These are phyloP conservation scores for Sedum album DNA, from an alignment of 164 flowering plant species.

Conservation along the genomic window DNA sequence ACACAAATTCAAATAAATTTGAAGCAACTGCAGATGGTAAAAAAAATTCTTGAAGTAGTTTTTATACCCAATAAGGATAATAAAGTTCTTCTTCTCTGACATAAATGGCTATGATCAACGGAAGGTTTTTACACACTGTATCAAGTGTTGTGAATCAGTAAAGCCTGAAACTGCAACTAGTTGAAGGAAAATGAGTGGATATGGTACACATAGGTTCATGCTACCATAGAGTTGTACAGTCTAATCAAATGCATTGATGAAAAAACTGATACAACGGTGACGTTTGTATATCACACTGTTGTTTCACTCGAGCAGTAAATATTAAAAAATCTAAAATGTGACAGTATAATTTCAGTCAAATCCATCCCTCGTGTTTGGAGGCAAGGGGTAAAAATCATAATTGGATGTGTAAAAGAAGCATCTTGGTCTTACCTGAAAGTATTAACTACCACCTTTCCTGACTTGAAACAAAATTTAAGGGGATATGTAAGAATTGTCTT, in stretches of 20 bases:
- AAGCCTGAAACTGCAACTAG: background rate
- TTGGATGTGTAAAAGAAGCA: background rate
- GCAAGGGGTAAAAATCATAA: too few relatives aligned
- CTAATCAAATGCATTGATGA: background rate
- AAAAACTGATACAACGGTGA: background rate
- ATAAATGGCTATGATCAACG: background rate
- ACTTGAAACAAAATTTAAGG: background rate
- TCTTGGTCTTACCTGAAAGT: background rate
- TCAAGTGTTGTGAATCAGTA: too few relatives aligned
- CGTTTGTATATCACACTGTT: background rate
- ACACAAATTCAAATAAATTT: conserved; percentile 44
- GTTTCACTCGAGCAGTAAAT: background rate
- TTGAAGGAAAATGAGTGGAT: background rate
- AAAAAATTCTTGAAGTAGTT: background rate
- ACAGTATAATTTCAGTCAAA: background rate
- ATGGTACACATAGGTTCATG: background rate
- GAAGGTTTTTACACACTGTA: background rate
- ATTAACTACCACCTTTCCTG: background rate
- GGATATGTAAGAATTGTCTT: background rate
- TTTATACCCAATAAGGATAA: background rate
- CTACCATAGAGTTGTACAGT: background rate
- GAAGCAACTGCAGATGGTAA: conserved; percentile 54
- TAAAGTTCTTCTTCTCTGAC: background rate
- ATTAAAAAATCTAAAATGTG: background rate
- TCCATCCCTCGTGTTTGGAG: background rate